phyloP scores from a whole-genome alignment of 495 filamentous ascomycete species.

The Lentithecium fluviatile region DNA sequence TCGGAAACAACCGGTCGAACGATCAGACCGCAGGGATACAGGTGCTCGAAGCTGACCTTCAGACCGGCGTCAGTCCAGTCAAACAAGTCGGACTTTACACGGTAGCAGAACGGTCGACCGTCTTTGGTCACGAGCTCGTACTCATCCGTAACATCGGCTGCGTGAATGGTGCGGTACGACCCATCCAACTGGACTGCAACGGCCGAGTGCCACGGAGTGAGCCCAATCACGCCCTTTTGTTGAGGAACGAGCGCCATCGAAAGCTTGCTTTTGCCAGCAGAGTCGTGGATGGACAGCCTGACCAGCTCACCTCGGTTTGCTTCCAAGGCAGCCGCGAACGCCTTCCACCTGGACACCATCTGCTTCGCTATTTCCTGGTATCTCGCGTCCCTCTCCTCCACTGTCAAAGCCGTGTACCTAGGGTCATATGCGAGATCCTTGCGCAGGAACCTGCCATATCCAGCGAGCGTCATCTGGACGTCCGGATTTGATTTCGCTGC shows the following conservation, averaged over 20 bases:
- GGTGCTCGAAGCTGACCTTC: conserved; percentile 41
- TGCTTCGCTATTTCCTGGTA: conserved; percentile 8
- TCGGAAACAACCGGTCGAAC: conserved; percentile 38
- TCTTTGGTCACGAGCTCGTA: conserved; percentile 47
- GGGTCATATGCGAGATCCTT: conserved; percentile 13
- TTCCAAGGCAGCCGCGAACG: conserved; percentile 15
- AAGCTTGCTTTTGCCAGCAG: conserved; percentile 16
- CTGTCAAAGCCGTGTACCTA: background rate
- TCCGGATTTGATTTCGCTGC: conserved; percentile 8
- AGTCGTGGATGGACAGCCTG: conserved; percentile 26
- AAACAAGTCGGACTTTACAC: conserved; percentile 45
- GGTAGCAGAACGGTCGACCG: conserved; percentile 45
- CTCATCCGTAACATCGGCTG: conserved; percentile 46
- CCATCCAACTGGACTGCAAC: conserved; percentile 45
- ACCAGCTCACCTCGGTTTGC: conserved; percentile 1
- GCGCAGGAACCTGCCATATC: conserved; percentile 7
- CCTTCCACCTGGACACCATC: conserved; percentile 23
- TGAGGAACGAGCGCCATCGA: conserved; percentile 36
- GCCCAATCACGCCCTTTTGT: conserved; percentile 29
- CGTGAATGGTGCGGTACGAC: conserved; percentile 43
- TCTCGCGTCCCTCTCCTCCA: background rate
- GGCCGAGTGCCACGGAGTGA: conserved; percentile 49
- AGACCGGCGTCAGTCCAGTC: conserved; percentile 36
- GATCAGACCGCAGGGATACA: conserved; percentile 49
- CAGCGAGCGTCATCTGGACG: background rate